phyloP scores from a whole-genome alignment of 2,329 filamentous ascomycete genomes.

The Dothideomycetidae sp. region DNA sequence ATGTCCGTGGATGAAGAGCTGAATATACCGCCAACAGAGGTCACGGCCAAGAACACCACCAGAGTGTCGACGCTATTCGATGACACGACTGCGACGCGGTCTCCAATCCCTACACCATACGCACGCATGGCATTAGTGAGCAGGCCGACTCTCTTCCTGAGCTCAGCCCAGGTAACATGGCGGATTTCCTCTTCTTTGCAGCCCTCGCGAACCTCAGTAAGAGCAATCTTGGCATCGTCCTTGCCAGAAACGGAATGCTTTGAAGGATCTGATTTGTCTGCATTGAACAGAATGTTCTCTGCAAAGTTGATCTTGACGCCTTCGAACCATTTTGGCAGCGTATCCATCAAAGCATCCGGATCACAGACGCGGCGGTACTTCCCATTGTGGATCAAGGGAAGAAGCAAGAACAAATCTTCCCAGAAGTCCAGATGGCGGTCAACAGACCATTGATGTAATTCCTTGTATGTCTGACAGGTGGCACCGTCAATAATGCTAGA shows the following conservation, averaged over 20 bases:
- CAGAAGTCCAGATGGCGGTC: slow-evolving; percentile 50
- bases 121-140: slow-evolving; percentile 53
- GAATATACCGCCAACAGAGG: slow-evolving; percentile 60
- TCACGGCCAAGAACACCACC: slow-evolving; percentile 53
- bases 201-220: slow-evolving; percentile 61
- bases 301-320: slow-evolving; percentile 63
- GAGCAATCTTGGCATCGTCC: slow-evolving; percentile 54
- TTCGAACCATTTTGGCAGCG: slow-evolving; percentile 62
- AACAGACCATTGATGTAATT: slow-evolving; percentile 58
- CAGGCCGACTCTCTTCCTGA: slow-evolving; percentile 44
- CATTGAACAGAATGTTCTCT: slow-evolving; percentile 61
- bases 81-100: slow-evolving; percentile 61
- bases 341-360: slow-evolving; percentile 53
- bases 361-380: slow-evolving; percentile 43
- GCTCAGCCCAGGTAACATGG: slow-evolving; percentile 51
- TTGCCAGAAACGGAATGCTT: slow-evolving; percentile 44
- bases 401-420: slow-evolving; percentile 45
- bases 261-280: slow-evolving; percentile 28
- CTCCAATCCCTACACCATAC: slow-evolving; percentile 53
- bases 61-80: slow-evolving; percentile 64
- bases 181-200: slow-evolving; percentile 29
- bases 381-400: slow-evolving; percentile 50
- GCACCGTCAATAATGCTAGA: not conserved
- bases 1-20: slow-evolving; percentile 69
- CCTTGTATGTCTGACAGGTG: slow-evolving; percentile 47